Conservation (phyloP, 352 stramenopile species). For the Globisporangium carolinianum region DNA sequence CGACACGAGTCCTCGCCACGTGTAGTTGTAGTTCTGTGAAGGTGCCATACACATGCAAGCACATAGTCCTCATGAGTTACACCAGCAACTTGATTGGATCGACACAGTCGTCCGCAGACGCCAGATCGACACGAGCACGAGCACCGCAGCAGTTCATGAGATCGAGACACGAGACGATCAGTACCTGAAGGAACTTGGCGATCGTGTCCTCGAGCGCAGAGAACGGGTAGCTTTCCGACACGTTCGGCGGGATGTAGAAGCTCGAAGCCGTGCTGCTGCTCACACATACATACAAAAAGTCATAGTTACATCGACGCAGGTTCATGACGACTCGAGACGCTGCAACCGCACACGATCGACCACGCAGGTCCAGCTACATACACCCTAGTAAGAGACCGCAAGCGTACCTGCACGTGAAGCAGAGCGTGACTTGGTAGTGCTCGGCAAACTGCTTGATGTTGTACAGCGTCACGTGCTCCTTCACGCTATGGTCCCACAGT, state of each 20-base stretch:
- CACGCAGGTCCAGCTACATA: too few species aligned
- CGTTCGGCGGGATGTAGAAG: conserved; percentile 80
- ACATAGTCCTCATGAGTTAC: not conserved
- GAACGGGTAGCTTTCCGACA: conserved; percentile 78
- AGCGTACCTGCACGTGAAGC: conserved; percentile 78
- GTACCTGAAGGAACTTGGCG: conserved; percentile 82
- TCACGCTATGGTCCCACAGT: conserved; percentile 84
- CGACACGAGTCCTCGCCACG: conserved; percentile 66
- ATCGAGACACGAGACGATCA: not conserved
- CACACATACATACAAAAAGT: too few species aligned
- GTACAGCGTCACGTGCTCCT: conserved; percentile 85
- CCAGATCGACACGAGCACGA: too few species aligned
- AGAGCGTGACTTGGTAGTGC: conserved; percentile 82
- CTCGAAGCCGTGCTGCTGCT: conserved; percentile 57
- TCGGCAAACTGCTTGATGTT: conserved; percentile 89
- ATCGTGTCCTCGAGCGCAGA: conserved; percentile 84
- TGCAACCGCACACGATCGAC: too few species aligned
- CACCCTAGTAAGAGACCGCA: too few species aligned
- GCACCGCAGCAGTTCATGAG: too few species aligned
- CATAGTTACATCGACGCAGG: not conserved
- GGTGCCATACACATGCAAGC: not conserved
- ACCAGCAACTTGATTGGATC: not conserved
- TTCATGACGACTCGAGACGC: not conserved
- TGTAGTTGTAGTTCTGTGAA: conserved; percentile 70
- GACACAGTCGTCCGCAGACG: too few species aligned